Base-by-base conservation (phyloP, 805 yeast species). In the Maudiozyma saulgeensis region DNA sequence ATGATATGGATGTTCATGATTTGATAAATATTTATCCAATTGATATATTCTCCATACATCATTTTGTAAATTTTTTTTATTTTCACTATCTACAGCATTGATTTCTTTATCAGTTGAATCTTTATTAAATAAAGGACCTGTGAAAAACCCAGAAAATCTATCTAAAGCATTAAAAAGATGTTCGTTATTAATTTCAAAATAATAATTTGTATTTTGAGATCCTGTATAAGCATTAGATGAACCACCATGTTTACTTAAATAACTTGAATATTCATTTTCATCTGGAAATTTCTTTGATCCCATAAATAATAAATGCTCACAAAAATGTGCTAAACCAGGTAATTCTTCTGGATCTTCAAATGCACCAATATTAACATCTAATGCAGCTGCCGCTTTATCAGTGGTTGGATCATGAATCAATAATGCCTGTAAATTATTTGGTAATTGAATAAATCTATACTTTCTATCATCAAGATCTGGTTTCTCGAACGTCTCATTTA, bases 71-170 rank as follows among this genome's bases (percentile, higher is more conserved):
- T 91, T 91, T 70, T 93, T 91, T 65, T 89, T 91, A 71, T 91
- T 88, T 69, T 91, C 99, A 38, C 96, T 85, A 67, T 91, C 96
- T 9, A 91, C 98, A 1, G 98, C 98, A 54, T 81, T 79, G 58
- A 91, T 85, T 67, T 91, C 99, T 49, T 97, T 76, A 61, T 89
- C 96, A 62, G 88, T 87, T 62, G 96, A 83, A 53, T 80, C 73
- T 48, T 74, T 68, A 46, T 71, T 68, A 57, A 91, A 91, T 56
- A 91, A 70, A 1, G 99, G 99, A 28, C 79, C 66, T 35, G 90
- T 84, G 71, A 91, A 91, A 63, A 91, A 91, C 64, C 91, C 98
- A 4, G 96, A 78, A 66, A 91, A 91, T 58, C 98, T 74, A 65
- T 91, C 98, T 47, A 91, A 70, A 0, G 97, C 96, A 6, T 95